Evolutionary conservation across 495 filamentous ascomycete genomes (phyloP).

Genomic region (Lasiosphaeriaceae sp.): DNA sequence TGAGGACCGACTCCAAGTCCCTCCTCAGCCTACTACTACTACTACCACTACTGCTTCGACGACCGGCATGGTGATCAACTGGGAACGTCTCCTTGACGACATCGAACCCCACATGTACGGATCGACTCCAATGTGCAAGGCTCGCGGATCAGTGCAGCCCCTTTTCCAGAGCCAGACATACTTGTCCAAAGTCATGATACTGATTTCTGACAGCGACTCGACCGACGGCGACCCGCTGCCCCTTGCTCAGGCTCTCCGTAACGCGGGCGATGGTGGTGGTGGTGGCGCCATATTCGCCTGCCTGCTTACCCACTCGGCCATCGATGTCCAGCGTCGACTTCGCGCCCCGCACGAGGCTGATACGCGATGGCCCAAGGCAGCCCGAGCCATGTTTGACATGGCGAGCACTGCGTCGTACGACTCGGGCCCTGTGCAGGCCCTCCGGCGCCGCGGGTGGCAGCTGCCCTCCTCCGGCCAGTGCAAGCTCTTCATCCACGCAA

Average conservation of each 20-base stretch:
- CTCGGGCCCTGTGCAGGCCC: neutral
- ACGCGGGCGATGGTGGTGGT: no score
- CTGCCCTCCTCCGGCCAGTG: neutral
- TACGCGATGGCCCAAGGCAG: neutral
- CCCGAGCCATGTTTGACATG: neutral
- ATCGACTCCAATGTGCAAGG: neutral
- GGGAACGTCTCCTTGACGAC: neutral
- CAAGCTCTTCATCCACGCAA: neutral
- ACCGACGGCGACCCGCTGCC: neutral
- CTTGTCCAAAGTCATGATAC: neutral
- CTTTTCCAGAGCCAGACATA: neutral
- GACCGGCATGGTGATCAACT: neutral
- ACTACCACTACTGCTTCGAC: neutral
- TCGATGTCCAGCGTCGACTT: neutral
- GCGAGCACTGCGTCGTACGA: neutral
- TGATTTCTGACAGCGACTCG: neutral
- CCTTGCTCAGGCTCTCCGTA: neutral
- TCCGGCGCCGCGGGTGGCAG: neutral
- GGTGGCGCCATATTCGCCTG: neutral
- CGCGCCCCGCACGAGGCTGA: neutral
- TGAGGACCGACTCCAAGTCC: neutral
- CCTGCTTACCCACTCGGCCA: neutral
- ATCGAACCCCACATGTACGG: neutral
- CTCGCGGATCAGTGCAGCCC: neutral
- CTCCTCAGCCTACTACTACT: no score